Conservation (phyloP, 2,329 filamentous ascomycete species). For the Nigrograna mackinnonii region DNA sequence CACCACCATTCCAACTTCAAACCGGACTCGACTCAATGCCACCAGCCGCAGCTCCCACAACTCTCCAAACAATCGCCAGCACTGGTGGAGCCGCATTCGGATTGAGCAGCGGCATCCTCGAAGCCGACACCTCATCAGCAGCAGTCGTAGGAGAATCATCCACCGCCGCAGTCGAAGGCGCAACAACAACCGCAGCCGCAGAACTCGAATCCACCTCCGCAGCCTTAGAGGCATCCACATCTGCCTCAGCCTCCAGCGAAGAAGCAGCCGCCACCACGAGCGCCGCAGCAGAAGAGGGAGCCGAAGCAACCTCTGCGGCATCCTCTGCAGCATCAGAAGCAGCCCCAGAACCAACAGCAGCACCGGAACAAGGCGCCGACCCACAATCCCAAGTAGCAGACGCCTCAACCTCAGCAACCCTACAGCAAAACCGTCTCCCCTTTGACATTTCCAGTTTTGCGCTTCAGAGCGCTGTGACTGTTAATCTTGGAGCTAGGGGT, state of each 20-base stretch:
- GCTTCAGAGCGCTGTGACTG: slow-evolving; percentile 39
- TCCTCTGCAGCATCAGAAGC: neutral
- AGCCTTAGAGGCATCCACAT: no score
- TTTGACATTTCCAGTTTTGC: slow-evolving; percentile 39
- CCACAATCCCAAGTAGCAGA: neutral
- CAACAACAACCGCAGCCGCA: slow-evolving; percentile 1
- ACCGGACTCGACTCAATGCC: slow-evolving; percentile 7
- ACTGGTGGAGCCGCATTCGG: no score
- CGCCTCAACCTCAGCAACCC: neutral
- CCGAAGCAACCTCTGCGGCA: neutral
- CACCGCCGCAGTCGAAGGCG: no score
- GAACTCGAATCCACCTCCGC: neutral
- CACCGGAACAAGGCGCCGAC: neutral
- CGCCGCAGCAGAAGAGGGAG: neutral
- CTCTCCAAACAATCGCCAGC: no score
- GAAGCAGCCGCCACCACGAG: neutral
- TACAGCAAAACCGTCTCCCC: slow-evolving; percentile 15
- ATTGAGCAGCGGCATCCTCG: neutral
- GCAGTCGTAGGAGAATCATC: no score
- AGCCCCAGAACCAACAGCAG: neutral
- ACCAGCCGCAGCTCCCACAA: neutral
- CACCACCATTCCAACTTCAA: slow-evolving; percentile 30
- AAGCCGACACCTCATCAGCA: no score
- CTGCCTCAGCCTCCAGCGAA: neutral
- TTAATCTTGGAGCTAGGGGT: slow-evolving; percentile 32